Percentiles rank a stretch among this genome's conserved stretches.
phyloP scores from a whole-genome alignment of 1,139 yeast genomes.

The Candida sanyaensis region DNA sequence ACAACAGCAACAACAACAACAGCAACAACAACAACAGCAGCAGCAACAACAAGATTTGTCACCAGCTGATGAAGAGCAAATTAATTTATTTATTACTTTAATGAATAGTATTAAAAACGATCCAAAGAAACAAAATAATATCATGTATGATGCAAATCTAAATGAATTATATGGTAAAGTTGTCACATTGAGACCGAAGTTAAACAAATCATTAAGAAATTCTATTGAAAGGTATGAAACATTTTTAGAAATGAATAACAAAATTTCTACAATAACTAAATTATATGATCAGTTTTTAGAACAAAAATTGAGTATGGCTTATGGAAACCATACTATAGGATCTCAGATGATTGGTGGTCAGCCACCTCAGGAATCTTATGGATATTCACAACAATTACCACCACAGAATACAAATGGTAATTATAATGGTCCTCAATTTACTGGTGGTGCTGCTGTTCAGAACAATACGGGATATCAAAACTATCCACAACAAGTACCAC shows the following conservation, averaged over 20 bases:
- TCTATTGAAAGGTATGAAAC: slow-evolving; percentile 68
- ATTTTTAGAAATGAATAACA: slow-evolving; percentile 77
- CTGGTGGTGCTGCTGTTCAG: neutral
- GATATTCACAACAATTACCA: slow-evolving; percentile 2
- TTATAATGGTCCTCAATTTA: slow-evolving; percentile 1
- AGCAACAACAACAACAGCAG: slow-evolving; percentile 14
- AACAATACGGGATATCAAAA: slow-evolving; percentile 4
- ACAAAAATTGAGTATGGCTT: slow-evolving; percentile 55
- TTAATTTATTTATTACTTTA: slow-evolving; percentile 67
- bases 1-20: slow-evolving; percentile 4
- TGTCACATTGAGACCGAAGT: slow-evolving; percentile 69
- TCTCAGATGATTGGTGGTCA: slow-evolving; percentile 2
- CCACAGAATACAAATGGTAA: slow-evolving; percentile 3
- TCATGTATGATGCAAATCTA: slow-evolving; percentile 61
- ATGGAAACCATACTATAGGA: slow-evolving; percentile 24
- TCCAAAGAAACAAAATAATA: slow-evolving; percentile 50
- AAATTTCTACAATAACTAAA: slow-evolving; percentile 75
- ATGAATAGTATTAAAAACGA: slow-evolving; percentile 56
- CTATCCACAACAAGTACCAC: slow-evolving; percentile 12
- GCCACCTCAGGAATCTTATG: slow-evolving; percentile 2
- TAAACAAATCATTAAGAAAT: slow-evolving; percentile 64
- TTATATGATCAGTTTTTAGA: slow-evolving; percentile 82
- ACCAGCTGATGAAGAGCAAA: slow-evolving; percentile 64
- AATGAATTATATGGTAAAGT: slow-evolving; percentile 68
- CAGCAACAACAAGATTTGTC: slow-evolving; percentile 39